Percentiles rank a stretch among this genome's conserved stretches.
Evolutionary conservation across 495 filamentous ascomycete genomes (phyloP).

Genomic region (Rhizodiscina lignyota): DNA sequence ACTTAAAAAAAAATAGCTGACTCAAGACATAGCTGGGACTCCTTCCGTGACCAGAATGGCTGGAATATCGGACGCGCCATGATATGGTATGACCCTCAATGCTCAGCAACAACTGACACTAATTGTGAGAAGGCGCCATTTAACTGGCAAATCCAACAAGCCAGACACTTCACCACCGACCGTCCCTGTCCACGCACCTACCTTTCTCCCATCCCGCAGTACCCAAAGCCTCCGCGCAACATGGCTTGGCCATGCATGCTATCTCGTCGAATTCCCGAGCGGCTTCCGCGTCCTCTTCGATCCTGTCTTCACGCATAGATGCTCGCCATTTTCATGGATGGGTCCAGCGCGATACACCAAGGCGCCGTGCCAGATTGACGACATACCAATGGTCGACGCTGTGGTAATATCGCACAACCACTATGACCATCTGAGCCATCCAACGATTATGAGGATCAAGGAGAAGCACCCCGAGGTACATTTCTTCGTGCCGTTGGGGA

Average conservation of each 20-base stretch:
- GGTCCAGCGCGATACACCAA: slow-evolving; percentile 73
- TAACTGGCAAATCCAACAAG: slow-evolving; percentile 39
- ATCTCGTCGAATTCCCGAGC: slow-evolving; percentile 77
- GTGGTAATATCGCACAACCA: slow-evolving; percentile 89
- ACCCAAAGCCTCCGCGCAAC: slow-evolving; percentile 60
- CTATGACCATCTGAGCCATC: slow-evolving; percentile 81
- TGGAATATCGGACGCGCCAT: neutral
- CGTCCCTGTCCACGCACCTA: slow-evolving; percentile 49
- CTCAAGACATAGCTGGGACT: neutral
- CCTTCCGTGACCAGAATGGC: neutral
- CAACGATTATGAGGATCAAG: slow-evolving; percentile 53
- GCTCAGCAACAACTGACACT: no score
- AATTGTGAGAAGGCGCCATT: slow-evolving; percentile 33
- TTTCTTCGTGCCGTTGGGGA: slow-evolving; percentile 81
- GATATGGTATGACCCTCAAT: no score
- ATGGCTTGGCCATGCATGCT: slow-evolving; percentile 94
- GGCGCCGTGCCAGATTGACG: slow-evolving; percentile 57
- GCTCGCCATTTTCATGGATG: slow-evolving; percentile 53
- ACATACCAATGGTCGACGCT: slow-evolving; percentile 71
- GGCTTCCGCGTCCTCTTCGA: slow-evolving; percentile 88
- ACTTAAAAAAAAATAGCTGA: neutral
- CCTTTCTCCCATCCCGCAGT: slow-evolving; percentile 46
- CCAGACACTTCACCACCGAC: slow-evolving; percentile 50
- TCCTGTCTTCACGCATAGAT: slow-evolving; percentile 83
- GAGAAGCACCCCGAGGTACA: slow-evolving; percentile 61